These are phyloP conservation scores for Lasiosphaeriaceae sp. DNA, from an alignment of 495 filamentous ascomycete species.

Conservation along the genomic window DNA sequence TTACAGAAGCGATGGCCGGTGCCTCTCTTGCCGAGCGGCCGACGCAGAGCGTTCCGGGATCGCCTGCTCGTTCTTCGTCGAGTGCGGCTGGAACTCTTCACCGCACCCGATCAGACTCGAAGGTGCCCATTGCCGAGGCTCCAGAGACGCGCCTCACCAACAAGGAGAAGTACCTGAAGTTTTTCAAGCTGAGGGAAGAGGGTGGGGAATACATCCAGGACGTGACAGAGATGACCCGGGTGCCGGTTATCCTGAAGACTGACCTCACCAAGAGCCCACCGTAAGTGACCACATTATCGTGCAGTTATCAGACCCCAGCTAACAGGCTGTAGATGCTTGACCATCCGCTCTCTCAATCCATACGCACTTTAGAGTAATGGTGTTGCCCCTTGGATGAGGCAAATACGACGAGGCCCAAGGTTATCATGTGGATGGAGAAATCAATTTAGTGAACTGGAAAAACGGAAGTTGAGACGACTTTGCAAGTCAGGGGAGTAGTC, in stretches of 20 bases:
- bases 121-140: constrained; percentile 69
- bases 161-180: constrained; percentile 92
- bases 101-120: constrained; percentile 87
- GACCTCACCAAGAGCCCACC: constrained; percentile 98
- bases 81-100: constrained; percentile 67
- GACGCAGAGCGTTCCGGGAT: constrained; percentile 94
- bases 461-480: neutral
- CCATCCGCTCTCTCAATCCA: constrained; percentile 95
- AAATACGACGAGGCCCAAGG: neutral
- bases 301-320: constrained; percentile 23
- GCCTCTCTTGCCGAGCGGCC: constrained; percentile 82
- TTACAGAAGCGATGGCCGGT: constrained; percentile 78
- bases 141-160: constrained; percentile 77
- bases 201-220: constrained; percentile 96
- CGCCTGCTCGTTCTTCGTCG: constrained; percentile 75
- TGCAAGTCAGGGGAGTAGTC: neutral
- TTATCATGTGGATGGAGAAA: neutral
- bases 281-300: constrained; percentile 55
- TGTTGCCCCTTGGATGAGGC: neutral
- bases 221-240: constrained; percentile 93
- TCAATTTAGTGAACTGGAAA: neutral
- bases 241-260: constrained; percentile 96
- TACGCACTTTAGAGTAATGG: constrained; percentile 67
- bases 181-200: constrained; percentile 88
- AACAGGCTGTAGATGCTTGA: constrained; percentile 71